A percentile compares a stretch with the other conserved stretches of the same genome.
Conservation (phyloP, 768 basidiomycete genomes). For the Agrocybe pediades region DNA sequence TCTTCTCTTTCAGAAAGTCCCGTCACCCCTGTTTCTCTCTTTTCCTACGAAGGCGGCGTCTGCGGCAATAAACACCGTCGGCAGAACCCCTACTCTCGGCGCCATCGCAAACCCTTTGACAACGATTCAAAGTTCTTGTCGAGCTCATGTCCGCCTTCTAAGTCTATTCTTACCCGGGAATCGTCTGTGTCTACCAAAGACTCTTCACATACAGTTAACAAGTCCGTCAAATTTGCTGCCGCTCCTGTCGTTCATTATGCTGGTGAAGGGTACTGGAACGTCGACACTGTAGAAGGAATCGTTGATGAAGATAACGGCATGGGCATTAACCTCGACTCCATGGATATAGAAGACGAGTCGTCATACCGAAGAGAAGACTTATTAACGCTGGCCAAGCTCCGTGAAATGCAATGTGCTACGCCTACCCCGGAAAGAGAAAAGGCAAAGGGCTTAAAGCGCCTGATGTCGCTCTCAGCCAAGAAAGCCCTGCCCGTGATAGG, state of each 20-base stretch:
- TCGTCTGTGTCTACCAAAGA: conserved; percentile 49
- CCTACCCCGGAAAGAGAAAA: conserved; percentile 27
- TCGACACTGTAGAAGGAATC: conserved; percentile 12
- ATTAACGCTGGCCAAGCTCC: conserved; percentile 17
- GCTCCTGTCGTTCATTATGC: conserved; percentile 61
- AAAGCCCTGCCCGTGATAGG: conserved; percentile 18
- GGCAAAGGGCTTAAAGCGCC: conserved; percentile 33
- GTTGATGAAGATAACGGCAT: conserved; percentile 20
- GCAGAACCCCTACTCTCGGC: conserved; percentile 22
- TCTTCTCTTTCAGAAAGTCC: conserved; percentile 34
- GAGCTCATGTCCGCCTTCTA: conserved; percentile 41
- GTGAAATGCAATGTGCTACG: conserved; percentile 23
- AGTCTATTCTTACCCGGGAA: conserved; percentile 61
- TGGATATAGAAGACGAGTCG: conserved; percentile 36
- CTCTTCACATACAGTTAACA: conserved; percentile 35
- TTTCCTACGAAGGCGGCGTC: conserved; percentile 15
- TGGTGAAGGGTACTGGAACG: conserved; percentile 30
- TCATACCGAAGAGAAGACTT: conserved; percentile 16
- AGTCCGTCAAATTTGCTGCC: conserved; percentile 74
- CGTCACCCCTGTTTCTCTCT: conserved; percentile 23
- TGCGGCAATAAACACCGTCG: conserved; percentile 9
- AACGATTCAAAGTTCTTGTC: conserved; percentile 19
- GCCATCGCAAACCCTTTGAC: conserved; percentile 16
- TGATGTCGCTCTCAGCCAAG: conserved; percentile 30
- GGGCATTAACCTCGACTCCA: conserved; percentile 36